Percentiles rank a stretch among this genome's conserved stretches.
These are phyloP conservation scores for Pestalotiopsis sp. DNA, from an alignment of 2,329 filamentous ascomycete species.

Conservation along the genomic window DNA sequence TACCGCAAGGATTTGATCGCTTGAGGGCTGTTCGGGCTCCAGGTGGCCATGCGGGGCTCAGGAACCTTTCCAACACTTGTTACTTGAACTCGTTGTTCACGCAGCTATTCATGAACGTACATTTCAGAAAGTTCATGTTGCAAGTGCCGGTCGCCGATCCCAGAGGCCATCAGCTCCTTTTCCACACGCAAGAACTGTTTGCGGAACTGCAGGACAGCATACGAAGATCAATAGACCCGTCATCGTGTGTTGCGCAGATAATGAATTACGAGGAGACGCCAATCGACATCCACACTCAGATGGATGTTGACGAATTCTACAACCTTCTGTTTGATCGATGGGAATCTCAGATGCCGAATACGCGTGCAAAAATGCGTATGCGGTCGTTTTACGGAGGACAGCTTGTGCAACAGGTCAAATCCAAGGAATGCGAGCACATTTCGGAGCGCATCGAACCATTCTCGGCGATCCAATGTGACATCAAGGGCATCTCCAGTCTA, in stretches of 20 bases:
- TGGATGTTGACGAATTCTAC: conserved; percentile 99
- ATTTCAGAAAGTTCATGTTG: conserved; percentile 85
- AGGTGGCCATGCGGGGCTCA: conserved; percentile 86
- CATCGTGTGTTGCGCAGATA: conserved; percentile 72
- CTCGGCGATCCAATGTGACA: conserved; percentile 93
- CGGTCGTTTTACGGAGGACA: conserved; percentile 89
- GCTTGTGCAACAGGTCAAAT: conserved; percentile 92
- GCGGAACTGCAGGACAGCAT: conserved; percentile 83
- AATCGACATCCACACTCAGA: conserved; percentile 88
- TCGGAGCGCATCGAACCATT: conserved; percentile 90
- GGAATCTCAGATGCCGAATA: conserved; percentile 75
- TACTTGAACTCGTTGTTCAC: conserved; percentile 95
- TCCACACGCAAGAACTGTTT: conserved; percentile 81
- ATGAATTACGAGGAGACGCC: conserved; percentile 79
- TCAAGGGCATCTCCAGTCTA: conserved; percentile 85
- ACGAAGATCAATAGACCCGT: conserved; percentile 73
- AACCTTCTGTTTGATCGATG: conserved; percentile 90
- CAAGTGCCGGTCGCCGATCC: conserved; percentile 58
- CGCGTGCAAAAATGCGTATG: conserved; percentile 71
- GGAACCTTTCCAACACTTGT: conserved; percentile 93
- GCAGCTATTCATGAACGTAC: conserved; percentile 93
- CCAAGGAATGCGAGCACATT: conserved; percentile 90
- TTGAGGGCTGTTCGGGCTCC: conserved; percentile 70
- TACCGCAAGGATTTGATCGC: conserved; percentile 65
- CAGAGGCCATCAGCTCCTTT: conserved; percentile 67